Evolutionary conservation across 257 asterid species (phyloP).

Genomic region (Primulina eburnea): DNA sequence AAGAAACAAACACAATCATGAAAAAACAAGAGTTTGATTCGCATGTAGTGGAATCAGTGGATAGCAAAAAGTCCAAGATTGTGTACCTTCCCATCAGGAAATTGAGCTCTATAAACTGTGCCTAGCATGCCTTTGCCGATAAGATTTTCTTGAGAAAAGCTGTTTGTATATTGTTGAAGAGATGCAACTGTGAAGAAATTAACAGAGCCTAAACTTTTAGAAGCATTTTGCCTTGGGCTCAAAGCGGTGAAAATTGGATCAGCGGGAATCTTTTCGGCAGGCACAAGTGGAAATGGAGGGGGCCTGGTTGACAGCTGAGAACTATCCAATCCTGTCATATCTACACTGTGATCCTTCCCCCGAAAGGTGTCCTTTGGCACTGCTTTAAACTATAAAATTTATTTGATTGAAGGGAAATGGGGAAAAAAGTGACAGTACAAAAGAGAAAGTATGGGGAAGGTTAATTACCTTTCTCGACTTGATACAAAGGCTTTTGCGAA

Average conservation of each 20-base stretch:
- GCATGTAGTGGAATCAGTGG: neutral
- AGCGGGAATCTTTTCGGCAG: conserved; percentile 54
- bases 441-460: neutral
- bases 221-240: conserved; percentile 34
- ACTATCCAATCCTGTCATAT: conserved; percentile 32
- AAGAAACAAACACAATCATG: neutral
- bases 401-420: conserved; percentile 3
- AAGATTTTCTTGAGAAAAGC: conserved; percentile 81
- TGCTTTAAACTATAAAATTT: conserved; percentile 28
- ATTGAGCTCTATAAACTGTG: conserved; percentile 65
- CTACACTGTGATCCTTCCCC: conserved; percentile 47
- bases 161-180: conserved; percentile 83
- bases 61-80: neutral
- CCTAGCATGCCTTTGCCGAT: conserved; percentile 80
- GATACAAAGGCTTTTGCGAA: conserved; percentile 36
- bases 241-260: conserved; percentile 57
- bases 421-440: neutral
- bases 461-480: conserved; percentile 44
- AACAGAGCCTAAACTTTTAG: conserved; percentile 33
- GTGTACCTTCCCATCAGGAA: conserved; percentile 72
- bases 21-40: neutral
- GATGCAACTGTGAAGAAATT: conserved; percentile 58
- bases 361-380: conserved; percentile 27
- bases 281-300: conserved; percentile 58
- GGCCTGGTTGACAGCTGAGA: conserved; percentile 37